These are phyloP conservation scores for Glarea lozoyensis DNA, from an alignment of 495 filamentous ascomycete genomes.

Conservation along the genomic window DNA sequence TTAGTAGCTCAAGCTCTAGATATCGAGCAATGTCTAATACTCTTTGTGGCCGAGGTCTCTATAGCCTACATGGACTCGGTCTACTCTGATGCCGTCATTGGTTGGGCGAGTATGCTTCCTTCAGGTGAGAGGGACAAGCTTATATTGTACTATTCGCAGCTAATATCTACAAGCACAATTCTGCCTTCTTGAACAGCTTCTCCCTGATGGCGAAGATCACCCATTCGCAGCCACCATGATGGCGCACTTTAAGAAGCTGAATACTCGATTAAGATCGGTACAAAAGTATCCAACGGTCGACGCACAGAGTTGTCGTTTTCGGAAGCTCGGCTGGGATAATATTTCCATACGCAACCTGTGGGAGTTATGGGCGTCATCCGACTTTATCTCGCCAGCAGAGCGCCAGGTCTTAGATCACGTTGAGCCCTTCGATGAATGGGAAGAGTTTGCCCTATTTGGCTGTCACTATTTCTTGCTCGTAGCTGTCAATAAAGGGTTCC, in stretches of 20 bases:
- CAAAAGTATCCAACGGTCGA: conserved; percentile 55
- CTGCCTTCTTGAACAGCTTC: conserved; percentile 81
- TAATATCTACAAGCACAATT: conserved; percentile 40
- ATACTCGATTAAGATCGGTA: conserved; percentile 66
- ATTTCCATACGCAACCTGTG: conserved; percentile 59
- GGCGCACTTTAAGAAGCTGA: conserved; percentile 70
- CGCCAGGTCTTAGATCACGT: conserved; percentile 50
- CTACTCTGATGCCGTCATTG: conserved; percentile 63
- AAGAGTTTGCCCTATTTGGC: conserved; percentile 82
- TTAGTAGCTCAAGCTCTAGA: conserved; percentile 47
- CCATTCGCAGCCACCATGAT: conserved; percentile 89
- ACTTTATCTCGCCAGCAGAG: conserved; percentile 47
- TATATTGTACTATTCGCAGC: conserved; percentile 2
- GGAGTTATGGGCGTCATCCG: conserved; percentile 65
- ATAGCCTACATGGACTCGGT: conserved; percentile 80
- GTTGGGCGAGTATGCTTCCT: conserved; percentile 56
- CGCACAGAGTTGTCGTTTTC: conserved; percentile 60
- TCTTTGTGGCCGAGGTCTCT: conserved; percentile 84
- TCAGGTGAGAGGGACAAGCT: conserved; percentile 40
- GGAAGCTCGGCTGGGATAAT: conserved; percentile 50
- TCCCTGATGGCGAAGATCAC: conserved; percentile 66
- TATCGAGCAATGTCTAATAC: conserved; percentile 46
- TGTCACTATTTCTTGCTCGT: conserved; percentile 79
- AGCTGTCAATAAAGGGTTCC: conserved; percentile 40
- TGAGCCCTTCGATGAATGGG: conserved; percentile 93